phyloP scores from a whole-genome alignment of 164 flowering plant species.

The Saururus chinensis region DNA sequence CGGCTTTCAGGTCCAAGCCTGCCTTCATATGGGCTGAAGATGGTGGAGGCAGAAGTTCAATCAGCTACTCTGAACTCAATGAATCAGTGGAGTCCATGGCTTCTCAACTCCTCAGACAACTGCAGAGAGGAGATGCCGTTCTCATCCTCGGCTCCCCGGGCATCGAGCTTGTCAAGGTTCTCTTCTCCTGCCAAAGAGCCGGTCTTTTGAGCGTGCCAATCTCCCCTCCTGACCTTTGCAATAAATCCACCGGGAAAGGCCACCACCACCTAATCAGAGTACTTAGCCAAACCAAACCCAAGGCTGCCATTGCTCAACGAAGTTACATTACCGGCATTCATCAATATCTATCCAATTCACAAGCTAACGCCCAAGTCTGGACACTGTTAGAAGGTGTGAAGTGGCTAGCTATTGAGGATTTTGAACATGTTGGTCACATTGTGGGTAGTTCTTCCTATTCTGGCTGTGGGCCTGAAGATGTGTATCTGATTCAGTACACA shows the following conservation, averaged over 20 bases:
- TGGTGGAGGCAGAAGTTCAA: slow-evolving; percentile 13
- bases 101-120: slow-evolving; percentile 17
- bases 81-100: slow-evolving; percentile 32
- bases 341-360: slow-evolving; percentile 19
- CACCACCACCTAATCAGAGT: slow-evolving; percentile 45
- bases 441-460: slow-evolving; percentile 12
- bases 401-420: slow-evolving; percentile 38
- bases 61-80: slow-evolving; percentile 44
- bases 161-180: slow-evolving; percentile 45
- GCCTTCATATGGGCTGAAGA: slow-evolving; percentile 59
- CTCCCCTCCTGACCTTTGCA: slow-evolving; percentile 28
- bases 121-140: slow-evolving; percentile 44
- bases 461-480: slow-evolving; percentile 42
- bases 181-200: slow-evolving; percentile 71
- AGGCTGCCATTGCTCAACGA: slow-evolving; percentile 41
- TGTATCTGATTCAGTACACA: slow-evolving; percentile 63
- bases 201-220: slow-evolving; percentile 48
- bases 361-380: slow-evolving; percentile 14
- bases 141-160: slow-evolving; percentile 57
- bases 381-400: slow-evolving; percentile 18
- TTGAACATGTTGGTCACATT: slow-evolving; percentile 7
- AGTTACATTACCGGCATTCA: slow-evolving; percentile 23
- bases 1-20: slow-evolving; percentile 43
- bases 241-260: slow-evolving; percentile 3
- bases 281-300: slow-evolving; percentile 52